Conservation (phyloP, 2,329 filamentous ascomycete species). For the Trichoderma cornu-damae region DNA sequence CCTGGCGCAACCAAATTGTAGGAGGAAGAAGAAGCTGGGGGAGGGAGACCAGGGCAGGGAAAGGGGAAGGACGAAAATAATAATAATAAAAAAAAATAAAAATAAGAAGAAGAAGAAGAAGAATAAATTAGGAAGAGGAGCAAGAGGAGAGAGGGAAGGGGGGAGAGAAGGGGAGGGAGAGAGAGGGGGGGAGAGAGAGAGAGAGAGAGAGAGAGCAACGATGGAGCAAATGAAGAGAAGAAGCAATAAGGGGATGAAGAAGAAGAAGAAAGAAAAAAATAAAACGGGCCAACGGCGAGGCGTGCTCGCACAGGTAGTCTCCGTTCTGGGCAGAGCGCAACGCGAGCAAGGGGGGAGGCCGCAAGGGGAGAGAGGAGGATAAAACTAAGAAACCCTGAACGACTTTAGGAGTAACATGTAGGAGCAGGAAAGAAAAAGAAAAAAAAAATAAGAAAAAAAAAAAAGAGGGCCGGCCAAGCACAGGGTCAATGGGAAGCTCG, state of each 20-base stretch:
- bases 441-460: too few relatives aligned
- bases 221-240: conserved; percentile 18
- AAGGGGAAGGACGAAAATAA: background rate
- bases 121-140: conserved; percentile 11
- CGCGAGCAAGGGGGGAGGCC: conserved; percentile 17
- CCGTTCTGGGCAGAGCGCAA: conserved; percentile 16
- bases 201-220: conserved; percentile 2
- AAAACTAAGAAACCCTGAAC: conserved; percentile 15
- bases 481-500: too few relatives aligned
- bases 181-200: conserved; percentile 9
- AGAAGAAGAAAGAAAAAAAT: too few relatives aligned
- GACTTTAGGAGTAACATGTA: too few relatives aligned
- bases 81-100: too few relatives aligned
- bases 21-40: conserved; percentile 1
- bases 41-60: conserved; percentile 1
- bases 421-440: too few relatives aligned
- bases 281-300: conserved; percentile 14
- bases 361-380: conserved; percentile 13
- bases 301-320: conserved; percentile 13
- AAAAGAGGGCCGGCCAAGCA: conserved; percentile 26
- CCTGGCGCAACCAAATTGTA: conserved; percentile 10
- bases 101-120: conserved; percentile 14
- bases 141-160: conserved; percentile 6
- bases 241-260: conserved; percentile 19
- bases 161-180: conserved; percentile 8